Evolutionary conservation across 148 eudicot genomes (phyloP), one percentile per base, ranked within the genome.

Genomic region (Chenopodium quinoa): DNA sequence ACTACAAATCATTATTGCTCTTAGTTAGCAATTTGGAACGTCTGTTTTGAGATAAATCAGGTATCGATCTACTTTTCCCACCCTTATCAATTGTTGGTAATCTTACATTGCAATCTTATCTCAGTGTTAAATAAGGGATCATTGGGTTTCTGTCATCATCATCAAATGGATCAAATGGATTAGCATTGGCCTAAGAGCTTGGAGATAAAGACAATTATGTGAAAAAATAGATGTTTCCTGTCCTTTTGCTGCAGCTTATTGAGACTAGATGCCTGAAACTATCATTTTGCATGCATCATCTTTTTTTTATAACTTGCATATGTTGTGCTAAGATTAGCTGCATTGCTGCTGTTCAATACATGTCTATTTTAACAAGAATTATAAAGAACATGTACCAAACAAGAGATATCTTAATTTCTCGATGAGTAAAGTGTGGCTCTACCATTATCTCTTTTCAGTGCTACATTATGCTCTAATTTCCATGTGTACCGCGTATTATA

Each of bases 31-130:
- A 31, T 48, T 31, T 27, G 74, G 54, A 65, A 29, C 64, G 9
- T 47, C 13, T 7, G 34, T 47, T 60, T 80, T 23, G 67, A 80
- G 70, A 54, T 63, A 46, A 72, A 62, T 72, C 62, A 73, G 77
- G 82, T 80, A 50, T 63, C 11, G 0, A 10, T 40, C 7, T 19
- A 32, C 9, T 27, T 74, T 29, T 11, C 40, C 64, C 71, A 27
- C 17, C 67, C 65, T 34, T 11, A 64, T 75, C n/a, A 46, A 0
- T 29, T 80, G 60, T 23, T 17, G 70, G 65, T 5, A 65, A 77
- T 78, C 19, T 67, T 46, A 9, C 2, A 11, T 3, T 16, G 32
- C 9, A n/a, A 13, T 76, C 65, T 19, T 9, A 31, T 76, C 0
- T 58, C 44, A 22, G 9, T 22, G 23, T 37, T 1, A 25, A 71